These are phyloP conservation scores for Brassica cretica DNA, from an alignment of 345 rosid species.

Conservation along the genomic window DNA sequence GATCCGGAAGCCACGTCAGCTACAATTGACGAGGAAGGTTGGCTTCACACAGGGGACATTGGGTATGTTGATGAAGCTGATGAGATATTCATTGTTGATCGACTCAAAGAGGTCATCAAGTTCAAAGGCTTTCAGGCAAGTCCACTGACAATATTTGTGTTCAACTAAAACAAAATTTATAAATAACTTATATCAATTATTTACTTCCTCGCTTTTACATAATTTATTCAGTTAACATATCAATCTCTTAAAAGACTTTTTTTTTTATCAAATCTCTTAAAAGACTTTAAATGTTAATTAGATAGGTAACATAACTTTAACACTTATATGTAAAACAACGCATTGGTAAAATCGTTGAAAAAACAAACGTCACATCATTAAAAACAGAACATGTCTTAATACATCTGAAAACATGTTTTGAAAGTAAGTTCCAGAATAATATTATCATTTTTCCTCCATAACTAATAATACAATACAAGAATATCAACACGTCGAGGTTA, in stretches of 20 bases:
- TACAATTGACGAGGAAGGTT: constrained; percentile 77
- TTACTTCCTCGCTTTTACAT: too few species aligned
- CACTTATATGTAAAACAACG: background rate
- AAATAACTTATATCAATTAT: background rate
- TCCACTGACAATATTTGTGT: background rate
- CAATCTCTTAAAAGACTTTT: background rate
- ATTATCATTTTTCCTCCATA: background rate
- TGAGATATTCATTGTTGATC: constrained; percentile 80
- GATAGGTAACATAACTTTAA: background rate
- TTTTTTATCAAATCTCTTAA: background rate
- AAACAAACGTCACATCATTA: background rate
- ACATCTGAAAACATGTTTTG: background rate
- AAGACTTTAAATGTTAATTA: background rate
- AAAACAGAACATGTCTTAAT: background rate
- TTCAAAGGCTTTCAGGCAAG: constrained; percentile 87
- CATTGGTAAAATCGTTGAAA: background rate
- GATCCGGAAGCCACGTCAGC: constrained; percentile 63
- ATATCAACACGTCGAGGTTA: background rate
- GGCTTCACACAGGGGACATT: constrained; percentile 94
- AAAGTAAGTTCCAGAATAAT: background rate
- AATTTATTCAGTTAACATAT: background rate
- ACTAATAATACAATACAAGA: background rate
- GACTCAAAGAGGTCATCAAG: constrained; percentile 87
- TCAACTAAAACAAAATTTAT: background rate
- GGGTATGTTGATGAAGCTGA: constrained; percentile 84